Evolutionary conservation across 2,329 filamentous ascomycete species (phyloP), one percentile per base, ranked within the genome.

Genomic region (Colletotrichum sansevieriae): DNA sequence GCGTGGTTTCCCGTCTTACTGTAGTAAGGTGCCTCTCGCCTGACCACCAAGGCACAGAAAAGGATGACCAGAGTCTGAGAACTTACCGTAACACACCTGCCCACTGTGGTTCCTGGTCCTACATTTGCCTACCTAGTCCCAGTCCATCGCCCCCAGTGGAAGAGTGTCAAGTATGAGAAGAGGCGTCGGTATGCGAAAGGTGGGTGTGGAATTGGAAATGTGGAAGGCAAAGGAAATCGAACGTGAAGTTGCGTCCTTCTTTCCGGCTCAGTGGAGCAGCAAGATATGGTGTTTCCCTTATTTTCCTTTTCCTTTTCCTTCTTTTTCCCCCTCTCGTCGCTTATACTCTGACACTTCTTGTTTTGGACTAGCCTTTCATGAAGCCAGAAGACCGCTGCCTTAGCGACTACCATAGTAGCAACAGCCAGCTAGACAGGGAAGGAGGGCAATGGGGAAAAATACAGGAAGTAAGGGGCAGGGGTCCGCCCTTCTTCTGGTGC

Each of bases 251-350:
- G 46, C 54, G 43, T 66, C 43, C 13, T 58, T 49, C 43, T 58
- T 49, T 66, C 39, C 41, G 29, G 41, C 46, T 39, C 46, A 41
- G 37, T 56, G 58, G 68, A 64, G 72, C 57, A 43, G 66, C 51
- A 70, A 22, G 67, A 62, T 59, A 55, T 71, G 69, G 56, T 55
- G 68, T 67, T 65, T 58, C 3, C 13, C 39, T 33, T 62, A 20
- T 29, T 33, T 35, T 52, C 47, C 37, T 43, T 39, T 13, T 41
- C 13, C 35, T 22, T 13, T 25, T 20, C 2, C 29, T 5, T 25
- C 5, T 39, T 20, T 41, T 44, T 3, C 39, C 39, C 10, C 20
- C 37, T 12, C 15, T 11, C 10, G 18, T 1, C 8, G 37, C 29
- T 46, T 1, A 13, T 20, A 4, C 18, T 46, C 18, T 29, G 8